Percentiles rank a stretch among this genome's conserved stretches.
phyloP scores from a whole-genome alignment of 2,329 filamentous ascomycete genomes.

The Juglanconis oblonga region DNA sequence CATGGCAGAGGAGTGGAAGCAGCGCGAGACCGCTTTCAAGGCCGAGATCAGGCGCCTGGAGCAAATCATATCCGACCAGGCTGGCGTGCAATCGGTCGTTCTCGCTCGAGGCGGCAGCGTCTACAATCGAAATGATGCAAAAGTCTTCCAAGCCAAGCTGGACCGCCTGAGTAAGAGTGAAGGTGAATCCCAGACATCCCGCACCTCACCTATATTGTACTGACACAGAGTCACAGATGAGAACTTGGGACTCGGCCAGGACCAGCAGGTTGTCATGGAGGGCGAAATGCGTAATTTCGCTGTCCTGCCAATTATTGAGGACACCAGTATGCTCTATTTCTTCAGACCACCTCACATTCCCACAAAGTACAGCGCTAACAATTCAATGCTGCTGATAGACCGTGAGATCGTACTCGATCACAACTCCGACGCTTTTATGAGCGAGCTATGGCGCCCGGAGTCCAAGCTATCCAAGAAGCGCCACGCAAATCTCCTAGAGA shows the following conservation, averaged over 20 bases:
- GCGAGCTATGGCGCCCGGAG: neutral
- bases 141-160: slow-evolving; percentile 6
- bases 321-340: neutral
- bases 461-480: neutral
- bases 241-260: neutral
- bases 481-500: neutral
- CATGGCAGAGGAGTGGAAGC: slow-evolving; percentile 11
- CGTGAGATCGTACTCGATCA: neutral
- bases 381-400: neutral
- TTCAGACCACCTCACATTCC: neutral
- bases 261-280: neutral
- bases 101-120: slow-evolving; percentile 13
- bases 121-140: slow-evolving; percentile 7
- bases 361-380: slow-evolving; percentile 1
- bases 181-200: neutral
- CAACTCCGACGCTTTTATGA: neutral
- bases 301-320: neutral
- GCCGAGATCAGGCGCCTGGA: slow-evolving; percentile 18
- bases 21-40: slow-evolving; percentile 14
- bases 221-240: neutral
- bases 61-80: slow-evolving; percentile 14
- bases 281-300: neutral
- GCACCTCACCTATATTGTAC: neutral
- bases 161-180: slow-evolving; percentile 11
- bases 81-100: slow-evolving; percentile 11